Evolutionary conservation across 495 filamentous ascomycete genomes (phyloP).

Genomic region (Barbatosphaeria neglecta): DNA sequence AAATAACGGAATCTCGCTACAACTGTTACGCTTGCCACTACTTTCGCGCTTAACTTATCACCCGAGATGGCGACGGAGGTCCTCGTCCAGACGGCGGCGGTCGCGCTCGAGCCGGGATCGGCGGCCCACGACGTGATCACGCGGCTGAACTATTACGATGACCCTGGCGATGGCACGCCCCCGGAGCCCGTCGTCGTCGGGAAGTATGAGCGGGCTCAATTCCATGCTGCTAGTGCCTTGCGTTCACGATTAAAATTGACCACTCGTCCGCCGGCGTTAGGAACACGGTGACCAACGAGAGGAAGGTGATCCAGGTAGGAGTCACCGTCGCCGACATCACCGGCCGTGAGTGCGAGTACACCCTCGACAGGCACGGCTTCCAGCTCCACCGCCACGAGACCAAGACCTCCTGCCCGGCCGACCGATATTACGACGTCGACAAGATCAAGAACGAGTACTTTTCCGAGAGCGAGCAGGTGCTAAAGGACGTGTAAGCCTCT

Average conservation of each 20-base stretch:
- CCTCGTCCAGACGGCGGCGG: background rate
- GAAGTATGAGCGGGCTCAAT: slow-evolving; percentile 9
- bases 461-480: slow-evolving; percentile 45
- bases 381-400: slow-evolving; percentile 17
- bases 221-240: background rate
- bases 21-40: too few relatives aligned
- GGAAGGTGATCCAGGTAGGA: slow-evolving; percentile 26
- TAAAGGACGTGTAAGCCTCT: slow-evolving; percentile 47
- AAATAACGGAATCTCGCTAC: too few relatives aligned
- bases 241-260: background rate
- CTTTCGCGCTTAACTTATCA: too few relatives aligned
- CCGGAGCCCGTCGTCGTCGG: slow-evolving; percentile 41
- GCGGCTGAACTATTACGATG: slow-evolving; percentile 49
- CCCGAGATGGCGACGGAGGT: background rate
- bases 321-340: slow-evolving; percentile 27
- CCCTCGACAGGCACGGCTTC: slow-evolving; percentile 28
- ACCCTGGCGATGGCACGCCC: slow-evolving; percentile 46
- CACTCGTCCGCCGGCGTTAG: background rate
- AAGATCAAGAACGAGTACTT: slow-evolving; percentile 52
- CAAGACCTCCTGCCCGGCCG: background rate
- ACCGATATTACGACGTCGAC: slow-evolving; percentile 12
- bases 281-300: slow-evolving; percentile 24
- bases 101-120: background rate
- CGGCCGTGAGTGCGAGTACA: slow-evolving; percentile 21
- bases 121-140: slow-evolving; percentile 32